Evolutionary conservation across 139 green algal species (phyloP).

Genomic region (Picochlorum sp.): DNA sequence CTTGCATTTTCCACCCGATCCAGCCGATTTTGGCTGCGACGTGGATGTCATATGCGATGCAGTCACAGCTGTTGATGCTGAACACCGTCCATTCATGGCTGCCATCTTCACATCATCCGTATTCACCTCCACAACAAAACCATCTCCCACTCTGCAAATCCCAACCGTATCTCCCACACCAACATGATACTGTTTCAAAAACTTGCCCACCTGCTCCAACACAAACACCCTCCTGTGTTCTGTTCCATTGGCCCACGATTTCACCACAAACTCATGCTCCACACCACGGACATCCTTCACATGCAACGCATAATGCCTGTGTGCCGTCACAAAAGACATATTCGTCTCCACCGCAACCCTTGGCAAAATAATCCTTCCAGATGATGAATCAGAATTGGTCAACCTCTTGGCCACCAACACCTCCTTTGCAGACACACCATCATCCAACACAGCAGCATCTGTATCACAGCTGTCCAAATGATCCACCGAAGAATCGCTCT

Average conservation of each 20-base stretch:
- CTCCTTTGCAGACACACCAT: background rate
- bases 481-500: too few species aligned
- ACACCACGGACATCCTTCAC: slow-evolving; percentile 22
- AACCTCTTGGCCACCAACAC: slow-evolving; percentile 67
- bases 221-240: slow-evolving; percentile 69
- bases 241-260: slow-evolving; percentile 62
- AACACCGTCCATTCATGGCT: background rate
- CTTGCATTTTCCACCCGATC: slow-evolving; percentile 17
- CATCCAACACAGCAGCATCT: slow-evolving; percentile 1
- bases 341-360: slow-evolving; percentile 50
- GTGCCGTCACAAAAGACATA: slow-evolving; percentile 23
- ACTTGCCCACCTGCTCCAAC: slow-evolving; percentile 49
- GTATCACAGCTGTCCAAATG: background rate
- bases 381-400: slow-evolving; percentile 50
- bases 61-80: slow-evolving; percentile 17
- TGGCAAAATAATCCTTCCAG: slow-evolving; percentile 62
- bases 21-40: slow-evolving; percentile 13
- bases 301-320: slow-evolving; percentile 36
- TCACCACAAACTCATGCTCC: slow-evolving; percentile 43
- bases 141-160: slow-evolving; percentile 38
- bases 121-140: slow-evolving; percentile 51
- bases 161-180: slow-evolving; percentile 50
- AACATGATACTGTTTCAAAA: slow-evolving; percentile 33
- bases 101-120: slow-evolving; percentile 8
- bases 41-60: slow-evolving; percentile 11